phyloP scores from a whole-genome alignment of 345 rosid species.

The Euphorbia lathyris region DNA sequence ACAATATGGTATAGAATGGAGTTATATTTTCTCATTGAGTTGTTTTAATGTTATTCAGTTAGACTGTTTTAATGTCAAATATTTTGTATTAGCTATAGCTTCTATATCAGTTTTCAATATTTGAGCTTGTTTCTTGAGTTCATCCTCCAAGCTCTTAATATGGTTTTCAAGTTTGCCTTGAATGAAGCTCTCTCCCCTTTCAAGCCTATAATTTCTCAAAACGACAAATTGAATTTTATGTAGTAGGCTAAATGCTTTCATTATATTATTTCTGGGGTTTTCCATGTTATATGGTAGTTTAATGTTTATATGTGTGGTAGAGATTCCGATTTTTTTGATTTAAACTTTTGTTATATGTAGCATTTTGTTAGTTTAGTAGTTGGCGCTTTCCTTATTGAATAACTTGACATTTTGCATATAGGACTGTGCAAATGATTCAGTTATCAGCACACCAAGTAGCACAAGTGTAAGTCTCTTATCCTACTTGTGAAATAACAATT shows the following conservation, averaged over 20 bases:
- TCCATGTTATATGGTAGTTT: neutral
- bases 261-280: neutral
- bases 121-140: slow-evolving; percentile 53
- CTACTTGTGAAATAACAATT: no score
- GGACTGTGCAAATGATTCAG: slow-evolving; percentile 52
- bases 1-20: no score
- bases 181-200: slow-evolving; percentile 27
- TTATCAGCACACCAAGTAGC: slow-evolving; percentile 99
- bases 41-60: no score
- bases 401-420: no score
- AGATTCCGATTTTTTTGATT: neutral
- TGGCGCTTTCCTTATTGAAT: no score
- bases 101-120: slow-evolving; percentile 61
- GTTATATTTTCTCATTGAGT: no score
- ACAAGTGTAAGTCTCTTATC: slow-evolving; percentile 76
- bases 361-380: no score
- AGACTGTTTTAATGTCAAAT: no score
- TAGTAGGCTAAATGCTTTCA: neutral
- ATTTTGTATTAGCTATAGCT: slow-evolving; percentile 46
- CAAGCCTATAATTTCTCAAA: slow-evolving; percentile 42
- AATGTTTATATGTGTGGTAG: no score
- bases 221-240: neutral
- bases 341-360: no score
- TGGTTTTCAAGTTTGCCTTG: slow-evolving; percentile 42
- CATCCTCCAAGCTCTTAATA: slow-evolving; percentile 60